Conservation (phyloP, 2,329 filamentous ascomycete species). For the Incumbomyces delicatus region DNA sequence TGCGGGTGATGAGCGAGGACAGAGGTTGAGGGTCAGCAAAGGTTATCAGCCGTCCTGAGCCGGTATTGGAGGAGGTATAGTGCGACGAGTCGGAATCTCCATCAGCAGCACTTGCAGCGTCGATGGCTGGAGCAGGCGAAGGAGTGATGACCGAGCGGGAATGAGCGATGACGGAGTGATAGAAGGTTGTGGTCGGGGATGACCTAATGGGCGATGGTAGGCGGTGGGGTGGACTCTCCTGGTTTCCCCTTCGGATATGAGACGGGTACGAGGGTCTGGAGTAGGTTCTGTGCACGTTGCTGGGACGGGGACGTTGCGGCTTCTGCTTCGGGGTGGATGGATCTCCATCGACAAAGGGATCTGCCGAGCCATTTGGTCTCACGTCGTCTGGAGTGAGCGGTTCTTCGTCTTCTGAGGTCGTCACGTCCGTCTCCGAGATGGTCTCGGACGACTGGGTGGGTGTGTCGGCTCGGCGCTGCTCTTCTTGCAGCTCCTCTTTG, state of each 20-base stretch:
- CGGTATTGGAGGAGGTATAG: constrained; percentile 38
- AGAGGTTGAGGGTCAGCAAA: constrained; percentile 46
- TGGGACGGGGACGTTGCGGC: constrained; percentile 7
- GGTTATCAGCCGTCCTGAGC: constrained; percentile 52
- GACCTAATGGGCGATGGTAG: neutral
- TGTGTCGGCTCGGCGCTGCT: neutral
- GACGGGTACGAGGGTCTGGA: constrained; percentile 31
- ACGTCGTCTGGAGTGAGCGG: constrained; percentile 2
- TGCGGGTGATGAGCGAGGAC: constrained; percentile 50
- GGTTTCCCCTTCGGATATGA: constrained; percentile 1
- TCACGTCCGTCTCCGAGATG: constrained; percentile 21
- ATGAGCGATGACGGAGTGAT: constrained; percentile 35
- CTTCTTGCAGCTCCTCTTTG: constrained; percentile 5
- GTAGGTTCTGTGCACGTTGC: constrained; percentile 23
- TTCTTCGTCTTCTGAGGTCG: constrained; percentile 14
- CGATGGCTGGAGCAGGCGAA: constrained; percentile 30
- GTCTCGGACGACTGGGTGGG: constrained; percentile 9
- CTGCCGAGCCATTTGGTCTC: constrained; percentile 17
- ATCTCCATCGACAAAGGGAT: constrained; percentile 26
- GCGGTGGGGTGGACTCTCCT: constrained; percentile 12
- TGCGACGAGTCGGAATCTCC: constrained; percentile 28
- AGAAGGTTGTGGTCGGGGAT: constrained; percentile 19
- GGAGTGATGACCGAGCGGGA: constrained; percentile 46
- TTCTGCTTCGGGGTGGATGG: constrained; percentile 10
- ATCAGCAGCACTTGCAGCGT: constrained; percentile 21